Percentiles rank a stretch among this genome's conserved stretches.
Evolutionary conservation across 106 monocot genomes (phyloP).

Genomic region (Cymbidium sinense): DNA sequence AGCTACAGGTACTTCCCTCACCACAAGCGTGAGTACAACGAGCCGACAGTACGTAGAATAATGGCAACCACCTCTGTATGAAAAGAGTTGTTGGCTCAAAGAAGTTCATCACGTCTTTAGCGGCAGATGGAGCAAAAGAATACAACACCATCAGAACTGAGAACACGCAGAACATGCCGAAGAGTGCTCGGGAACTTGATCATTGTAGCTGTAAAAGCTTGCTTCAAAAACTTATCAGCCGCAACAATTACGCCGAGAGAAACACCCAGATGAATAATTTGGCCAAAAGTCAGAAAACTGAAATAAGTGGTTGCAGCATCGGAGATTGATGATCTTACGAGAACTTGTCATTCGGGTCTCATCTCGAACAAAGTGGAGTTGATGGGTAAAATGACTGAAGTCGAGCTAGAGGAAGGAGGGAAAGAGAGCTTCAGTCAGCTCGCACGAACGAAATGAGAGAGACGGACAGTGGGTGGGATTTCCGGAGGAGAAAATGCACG

Average conservation of each 20-base stretch:
- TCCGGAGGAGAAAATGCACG: too few species aligned
- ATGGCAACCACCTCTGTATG: conserved; percentile 91
- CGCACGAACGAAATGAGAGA: too few species aligned
- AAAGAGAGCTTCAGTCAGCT: too few species aligned
- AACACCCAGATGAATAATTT: conserved; percentile 53
- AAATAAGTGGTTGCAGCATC: conserved; percentile 19
- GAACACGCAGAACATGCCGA: conserved; percentile 97
- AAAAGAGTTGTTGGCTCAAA: conserved; percentile 86
- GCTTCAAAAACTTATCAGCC: conserved; percentile 63
- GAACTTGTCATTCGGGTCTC: conserved; percentile 4
- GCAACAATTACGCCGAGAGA: conserved; percentile 74
- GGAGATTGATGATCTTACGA: conserved; percentile 16
- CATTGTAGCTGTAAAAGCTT: conserved; percentile 58
- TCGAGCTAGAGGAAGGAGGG: background rate
- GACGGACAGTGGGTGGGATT: too few species aligned
- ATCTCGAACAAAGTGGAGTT: background rate
- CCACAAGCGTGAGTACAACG: conserved; percentile 82
- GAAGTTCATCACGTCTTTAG: conserved; percentile 50
- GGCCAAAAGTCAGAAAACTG: conserved; percentile 26
- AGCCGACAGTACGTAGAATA: conserved; percentile 90
- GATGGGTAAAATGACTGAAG: background rate
- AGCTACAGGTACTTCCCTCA: conserved; percentile 57
- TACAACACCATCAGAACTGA: conserved; percentile 57
- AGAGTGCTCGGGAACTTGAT: conserved; percentile 92
- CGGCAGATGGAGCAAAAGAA: conserved; percentile 38